Percentiles rank a stretch among this genome's conserved stretches.
phyloP scores from a whole-genome alignment of 768 basidiomycete species.

The Russula emetica region DNA sequence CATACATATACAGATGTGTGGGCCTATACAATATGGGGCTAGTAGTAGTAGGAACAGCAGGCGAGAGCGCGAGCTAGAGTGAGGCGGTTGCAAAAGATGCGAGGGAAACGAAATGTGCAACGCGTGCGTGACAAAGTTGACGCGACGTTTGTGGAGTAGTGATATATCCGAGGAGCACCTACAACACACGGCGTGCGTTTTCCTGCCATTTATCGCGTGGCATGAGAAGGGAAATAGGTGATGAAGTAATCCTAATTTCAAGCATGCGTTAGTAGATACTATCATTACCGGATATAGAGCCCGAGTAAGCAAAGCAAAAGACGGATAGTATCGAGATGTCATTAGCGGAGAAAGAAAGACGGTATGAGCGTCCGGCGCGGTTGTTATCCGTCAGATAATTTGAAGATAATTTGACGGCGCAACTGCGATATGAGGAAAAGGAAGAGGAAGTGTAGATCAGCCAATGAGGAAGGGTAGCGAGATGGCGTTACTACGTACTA shows the following conservation, averaged over 20 bases:
- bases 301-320: constrained; percentile 2
- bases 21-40: constrained; percentile 16
- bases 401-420: constrained; percentile 85
- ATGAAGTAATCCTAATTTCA: constrained; percentile 9
- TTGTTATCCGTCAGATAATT: constrained; percentile 42
- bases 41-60: not conserved
- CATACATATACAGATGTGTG: constrained; percentile 22
- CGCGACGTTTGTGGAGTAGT: not conserved
- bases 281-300: constrained; percentile 1
- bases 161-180: constrained; percentile 1
- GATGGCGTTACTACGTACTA: constrained; percentile 51
- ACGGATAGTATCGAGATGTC: not conserved
- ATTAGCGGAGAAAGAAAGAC: not conserved
- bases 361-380: constrained; percentile 20
- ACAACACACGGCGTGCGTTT: not conserved
- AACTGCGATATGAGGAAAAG: constrained; percentile 41
- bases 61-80: not conserved
- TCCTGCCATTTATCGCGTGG: constrained; percentile 8
- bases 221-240: constrained; percentile 9
- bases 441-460: not conserved
- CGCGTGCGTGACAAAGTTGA: not conserved
- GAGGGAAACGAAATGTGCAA: not conserved
- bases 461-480: not conserved
- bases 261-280: constrained; percentile 15
- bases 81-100: not conserved